phyloP scores from a whole-genome alignment of 768 basidiomycete genomes.

The Filobasidium floriforme region DNA sequence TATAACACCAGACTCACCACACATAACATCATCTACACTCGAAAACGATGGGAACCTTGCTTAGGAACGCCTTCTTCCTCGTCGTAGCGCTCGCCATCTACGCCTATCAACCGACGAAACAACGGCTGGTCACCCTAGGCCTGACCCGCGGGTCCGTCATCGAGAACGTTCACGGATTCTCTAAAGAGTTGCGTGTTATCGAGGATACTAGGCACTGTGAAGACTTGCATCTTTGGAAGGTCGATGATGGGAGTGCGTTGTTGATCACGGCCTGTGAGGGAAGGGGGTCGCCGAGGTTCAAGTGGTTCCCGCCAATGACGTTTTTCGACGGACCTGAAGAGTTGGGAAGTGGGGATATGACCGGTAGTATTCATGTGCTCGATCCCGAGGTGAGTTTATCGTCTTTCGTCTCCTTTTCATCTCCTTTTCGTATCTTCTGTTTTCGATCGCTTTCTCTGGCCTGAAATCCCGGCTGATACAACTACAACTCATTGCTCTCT shows the following conservation, averaged over 20 bases:
- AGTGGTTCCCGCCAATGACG: constrained; percentile 25
- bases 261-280: constrained; percentile 24
- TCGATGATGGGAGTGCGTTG: constrained; percentile 14
- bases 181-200: constrained; percentile 14
- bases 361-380: constrained; percentile 23
- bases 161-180: neutral
- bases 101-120: neutral
- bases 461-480: too few species aligned
- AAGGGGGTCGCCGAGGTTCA: neutral
- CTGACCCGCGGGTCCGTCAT: neutral
- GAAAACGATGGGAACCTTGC: too few species aligned
- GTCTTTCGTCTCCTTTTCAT: too few species aligned
- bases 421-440: too few species aligned
- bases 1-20: too few species aligned
- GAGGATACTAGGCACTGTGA: constrained; percentile 23
- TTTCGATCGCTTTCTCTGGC: too few species aligned
- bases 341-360: neutral
- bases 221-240: constrained; percentile 22
- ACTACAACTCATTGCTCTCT: too few species aligned
- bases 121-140: neutral
- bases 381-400: constrained; percentile 27
- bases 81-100: neutral
- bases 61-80: neutral
- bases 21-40: too few species aligned
- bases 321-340: constrained; percentile 17